Evolutionary conservation across 305 asterid species (phyloP).

Genomic region (Solanum hybrid): DNA sequence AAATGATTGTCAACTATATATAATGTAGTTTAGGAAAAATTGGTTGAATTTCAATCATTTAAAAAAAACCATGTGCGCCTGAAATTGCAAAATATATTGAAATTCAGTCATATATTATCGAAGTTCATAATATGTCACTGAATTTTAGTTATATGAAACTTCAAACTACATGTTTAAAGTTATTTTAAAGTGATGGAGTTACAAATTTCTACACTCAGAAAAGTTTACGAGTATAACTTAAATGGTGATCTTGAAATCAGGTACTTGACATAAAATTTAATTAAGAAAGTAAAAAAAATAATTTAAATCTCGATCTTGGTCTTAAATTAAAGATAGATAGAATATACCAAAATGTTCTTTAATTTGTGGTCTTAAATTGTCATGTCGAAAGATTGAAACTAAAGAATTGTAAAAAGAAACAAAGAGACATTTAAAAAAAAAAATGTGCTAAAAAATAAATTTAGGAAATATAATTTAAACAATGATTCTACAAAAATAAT

Average conservation of each 20-base stretch:
- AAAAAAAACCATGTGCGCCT: not conserved
- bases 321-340: not conserved
- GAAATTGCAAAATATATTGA: not conserved
- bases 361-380: not conserved
- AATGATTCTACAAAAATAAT: not conserved
- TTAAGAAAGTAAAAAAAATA: not conserved
- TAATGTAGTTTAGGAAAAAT: not conserved
- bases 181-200: not conserved
- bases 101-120: not conserved
- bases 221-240: not conserved
- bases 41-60: not conserved
- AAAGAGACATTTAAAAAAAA: too few relatives aligned
- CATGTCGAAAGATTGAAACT: not conserved
- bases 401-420: not conserved
- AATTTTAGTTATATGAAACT: not conserved
- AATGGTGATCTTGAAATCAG: not conserved
- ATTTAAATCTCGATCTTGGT: not conserved
- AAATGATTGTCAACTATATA: not conserved
- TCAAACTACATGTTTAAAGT: not conserved
- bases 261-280: not conserved
- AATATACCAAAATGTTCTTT: not conserved
- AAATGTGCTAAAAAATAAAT: not conserved
- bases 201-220: not conserved
- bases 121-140: not conserved
- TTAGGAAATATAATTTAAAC: not conserved